Percentiles rank a stretch among this genome's conserved stretches.
These are phyloP conservation scores for Elongisporangium undulatum DNA, from an alignment of 352 stramenopile genomes.

Conservation along the genomic window DNA sequence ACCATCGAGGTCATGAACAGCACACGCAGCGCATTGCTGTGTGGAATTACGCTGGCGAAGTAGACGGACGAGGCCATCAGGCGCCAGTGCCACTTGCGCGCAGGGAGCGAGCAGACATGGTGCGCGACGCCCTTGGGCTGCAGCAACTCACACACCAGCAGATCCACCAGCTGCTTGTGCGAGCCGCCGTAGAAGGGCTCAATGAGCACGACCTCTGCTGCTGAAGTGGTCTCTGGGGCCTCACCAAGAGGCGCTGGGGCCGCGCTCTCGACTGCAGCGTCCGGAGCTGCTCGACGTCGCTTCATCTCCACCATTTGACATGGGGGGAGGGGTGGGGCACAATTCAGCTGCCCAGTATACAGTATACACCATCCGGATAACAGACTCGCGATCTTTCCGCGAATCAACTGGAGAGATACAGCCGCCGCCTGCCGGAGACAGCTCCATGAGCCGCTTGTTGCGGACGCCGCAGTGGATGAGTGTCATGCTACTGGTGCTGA, in stretches of 20 bases:
- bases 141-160: constrained; percentile 24
- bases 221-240: neutral
- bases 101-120: constrained; percentile 23
- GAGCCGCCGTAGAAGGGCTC: constrained; percentile 42
- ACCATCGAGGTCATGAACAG: constrained; percentile 44
- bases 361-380: neutral
- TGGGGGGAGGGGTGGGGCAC: neutral
- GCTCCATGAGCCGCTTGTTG: neutral
- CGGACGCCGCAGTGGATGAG: neutral
- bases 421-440: too few relatives aligned
- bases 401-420: neutral
- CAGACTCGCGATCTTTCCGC: neutral
- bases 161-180: constrained; percentile 45
- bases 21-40: constrained; percentile 15
- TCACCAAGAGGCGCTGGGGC: neutral
- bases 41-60: constrained; percentile 14
- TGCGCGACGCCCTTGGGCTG: constrained; percentile 6
- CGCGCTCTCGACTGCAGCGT: neutral
- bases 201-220: constrained; percentile 23
- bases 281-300: constrained; percentile 3
- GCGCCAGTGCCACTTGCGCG: constrained; percentile 53
- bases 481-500: constrained; percentile 7
- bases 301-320: constrained; percentile 14
- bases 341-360: neutral
- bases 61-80: constrained; percentile 27